Base-by-base conservation (phyloP, 1,284 basidiomycete species). In the Papiliotrema laurentii region DNA sequence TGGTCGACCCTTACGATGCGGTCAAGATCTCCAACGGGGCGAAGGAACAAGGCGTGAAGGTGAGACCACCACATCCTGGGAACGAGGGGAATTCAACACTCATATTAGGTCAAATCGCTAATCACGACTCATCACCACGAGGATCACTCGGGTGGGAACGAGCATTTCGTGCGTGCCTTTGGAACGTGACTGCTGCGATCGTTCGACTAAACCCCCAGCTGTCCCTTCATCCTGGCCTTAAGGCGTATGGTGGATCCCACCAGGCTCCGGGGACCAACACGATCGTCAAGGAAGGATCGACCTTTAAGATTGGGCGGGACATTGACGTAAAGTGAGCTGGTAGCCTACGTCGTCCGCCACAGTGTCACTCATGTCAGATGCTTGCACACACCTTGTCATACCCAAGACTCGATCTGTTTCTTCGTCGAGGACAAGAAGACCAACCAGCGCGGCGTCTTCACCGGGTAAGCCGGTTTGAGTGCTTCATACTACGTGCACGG, bases 351-450 rank as follows among this genome's bases (percentile, higher is more conserved):
- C 13, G 24, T 28, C 5, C 5, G 5, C 5, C 5, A 24, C 13
- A 4, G 4, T 45, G 43, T 24, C 46, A 39, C 24, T 35, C 18
- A 18, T 6, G 5, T 31, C 41, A 89, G 87, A 68, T 88, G 86
- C 71, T 74, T 92, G 18, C 85, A 88, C 13, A 98, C 93, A 0
- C 94, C 93, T 0, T 96, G 92, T 73, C 94, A 97, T 71, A 97
- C 94, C 1, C 89, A 90, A 68, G 94, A 97, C 73, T 94, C 90
- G 36, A 93, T 94, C 65, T 94, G 89, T 75, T 97, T 85, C 77
- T 81, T 86, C 69, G 79, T 86, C 48, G 86, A 86, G 34, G 78
- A 80, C 74, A 58, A 76, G 31, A 82, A 82, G 56, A 81, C 83
- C 0, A 82, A 84, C 36, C 64, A 78, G 61, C 71, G 75, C 27